These are phyloP conservation scores for Clarireedia homoeocarpa DNA, from an alignment of 2,329 filamentous ascomycete species.

Conservation along the genomic window DNA sequence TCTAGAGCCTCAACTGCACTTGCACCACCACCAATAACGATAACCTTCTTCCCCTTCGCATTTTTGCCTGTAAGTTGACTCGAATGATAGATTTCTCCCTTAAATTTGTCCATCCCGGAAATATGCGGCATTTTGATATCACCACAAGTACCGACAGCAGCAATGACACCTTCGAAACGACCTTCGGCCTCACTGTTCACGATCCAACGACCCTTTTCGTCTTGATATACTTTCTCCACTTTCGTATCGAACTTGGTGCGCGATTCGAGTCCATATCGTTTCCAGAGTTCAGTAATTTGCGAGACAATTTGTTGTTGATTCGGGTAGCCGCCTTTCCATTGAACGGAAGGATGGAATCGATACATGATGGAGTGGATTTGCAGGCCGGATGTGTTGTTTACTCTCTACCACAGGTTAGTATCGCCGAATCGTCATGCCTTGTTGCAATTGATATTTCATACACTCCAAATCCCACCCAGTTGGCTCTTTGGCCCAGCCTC, in stretches of 20 bases:
- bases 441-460: slow-evolving; percentile 32
- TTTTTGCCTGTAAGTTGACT: slow-evolving; percentile 65
- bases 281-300: slow-evolving; percentile 66
- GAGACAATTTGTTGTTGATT: slow-evolving; percentile 66
- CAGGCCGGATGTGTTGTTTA: slow-evolving; percentile 74
- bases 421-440: background rate
- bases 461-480: slow-evolving; percentile 75
- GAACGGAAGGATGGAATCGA: slow-evolving; percentile 73
- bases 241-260: slow-evolving; percentile 65
- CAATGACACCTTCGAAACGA: slow-evolving; percentile 70
- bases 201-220: slow-evolving; percentile 64
- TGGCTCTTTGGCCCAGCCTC: slow-evolving; percentile 59
- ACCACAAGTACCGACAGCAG: slow-evolving; percentile 73
- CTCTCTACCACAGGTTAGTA: slow-evolving; percentile 41
- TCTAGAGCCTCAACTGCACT: slow-evolving; percentile 78
- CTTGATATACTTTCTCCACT: slow-evolving; percentile 63
- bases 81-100: slow-evolving; percentile 67
- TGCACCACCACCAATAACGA: slow-evolving; percentile 71
- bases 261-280: slow-evolving; percentile 61
- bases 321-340: slow-evolving; percentile 71
- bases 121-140: slow-evolving; percentile 67
- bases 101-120: slow-evolving; percentile 62
- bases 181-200: slow-evolving; percentile 66
- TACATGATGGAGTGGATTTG: slow-evolving; percentile 87
- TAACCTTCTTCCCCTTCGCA: slow-evolving; percentile 66